These are phyloP conservation scores for Phalaenopsis equestris DNA, from an alignment of 106 monocot genomes.

Conservation along the genomic window DNA sequence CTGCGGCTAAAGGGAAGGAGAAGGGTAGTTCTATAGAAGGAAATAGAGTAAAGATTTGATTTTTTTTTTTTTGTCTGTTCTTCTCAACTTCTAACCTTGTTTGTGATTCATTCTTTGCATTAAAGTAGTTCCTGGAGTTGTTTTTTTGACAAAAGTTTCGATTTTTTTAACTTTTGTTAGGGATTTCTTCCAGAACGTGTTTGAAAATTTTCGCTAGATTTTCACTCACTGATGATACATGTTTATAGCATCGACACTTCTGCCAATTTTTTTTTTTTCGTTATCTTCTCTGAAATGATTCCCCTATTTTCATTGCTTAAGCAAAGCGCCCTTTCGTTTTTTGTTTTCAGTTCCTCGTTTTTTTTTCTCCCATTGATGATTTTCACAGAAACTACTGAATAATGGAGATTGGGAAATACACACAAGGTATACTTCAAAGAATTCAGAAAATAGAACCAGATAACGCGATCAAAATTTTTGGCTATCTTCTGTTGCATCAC, in stretches of 20 bases:
- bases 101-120: not conserved
- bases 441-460: slow-evolving; percentile 56
- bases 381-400: not conserved
- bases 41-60: not conserved
- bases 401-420: slow-evolving; percentile 47
- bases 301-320: not conserved
- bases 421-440: slow-evolving; percentile 27
- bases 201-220: not conserved
- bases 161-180: not conserved
- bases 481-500: slow-evolving; percentile 41
- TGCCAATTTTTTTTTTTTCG: not conserved
- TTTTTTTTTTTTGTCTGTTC: not conserved
- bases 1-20: not conserved
- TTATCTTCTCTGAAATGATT: not conserved
- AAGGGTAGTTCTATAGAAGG: not conserved
- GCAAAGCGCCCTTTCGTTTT: not conserved
- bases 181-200: not conserved
- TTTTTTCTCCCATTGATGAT: not conserved
- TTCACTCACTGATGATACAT: not conserved
- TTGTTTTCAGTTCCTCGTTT: not conserved
- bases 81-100: not conserved
- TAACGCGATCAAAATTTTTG: slow-evolving; percentile 42
- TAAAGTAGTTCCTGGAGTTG: not conserved
- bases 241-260: not conserved
- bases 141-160: not conserved